Evolutionary conservation across 1,139 yeast genomes (phyloP).

Genomic region (Pichia sp.): DNA sequence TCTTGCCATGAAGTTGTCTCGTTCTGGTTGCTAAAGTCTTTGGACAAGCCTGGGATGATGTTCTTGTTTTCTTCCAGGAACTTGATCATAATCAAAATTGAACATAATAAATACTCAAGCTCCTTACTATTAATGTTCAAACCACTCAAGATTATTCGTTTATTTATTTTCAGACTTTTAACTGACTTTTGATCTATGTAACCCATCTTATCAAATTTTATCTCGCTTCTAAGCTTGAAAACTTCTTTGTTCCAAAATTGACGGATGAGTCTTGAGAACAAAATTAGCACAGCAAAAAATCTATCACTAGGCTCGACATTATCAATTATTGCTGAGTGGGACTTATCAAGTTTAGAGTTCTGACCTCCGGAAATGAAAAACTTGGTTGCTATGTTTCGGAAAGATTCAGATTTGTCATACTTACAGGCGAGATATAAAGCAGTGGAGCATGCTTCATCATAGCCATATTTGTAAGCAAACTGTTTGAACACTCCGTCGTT

Average conservation of each 20-base stretch:
- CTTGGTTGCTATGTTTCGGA: slow-evolving; percentile 47
- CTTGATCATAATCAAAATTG: slow-evolving; percentile 57
- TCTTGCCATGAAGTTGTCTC: slow-evolving; percentile 31
- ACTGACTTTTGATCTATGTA: slow-evolving; percentile 36
- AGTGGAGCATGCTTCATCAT: slow-evolving; percentile 79
- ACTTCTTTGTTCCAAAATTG: slow-evolving; percentile 74
- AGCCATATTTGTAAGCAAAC: slow-evolving; percentile 54
- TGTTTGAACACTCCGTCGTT: slow-evolving; percentile 48
- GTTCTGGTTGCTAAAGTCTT: slow-evolving; percentile 34
- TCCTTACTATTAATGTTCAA: slow-evolving; percentile 50
- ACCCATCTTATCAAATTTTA: slow-evolving; percentile 41
- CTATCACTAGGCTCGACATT: slow-evolving; percentile 86
- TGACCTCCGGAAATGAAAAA: slow-evolving; percentile 54
- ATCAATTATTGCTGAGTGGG: slow-evolving; percentile 43
- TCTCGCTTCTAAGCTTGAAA: slow-evolving; percentile 46
- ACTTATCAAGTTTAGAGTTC: slow-evolving; percentile 44
- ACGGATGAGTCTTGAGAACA: slow-evolving; percentile 72
- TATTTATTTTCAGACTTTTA: slow-evolving; percentile 41
- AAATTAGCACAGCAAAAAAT: slow-evolving; percentile 83
- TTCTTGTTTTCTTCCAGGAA: slow-evolving; percentile 56
- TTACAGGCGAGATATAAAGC: slow-evolving; percentile 81
- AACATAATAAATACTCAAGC: slow-evolving; percentile 63
- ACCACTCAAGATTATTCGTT: slow-evolving; percentile 36
- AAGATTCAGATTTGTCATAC: slow-evolving; percentile 53
- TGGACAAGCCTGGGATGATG: slow-evolving; percentile 56